Evolutionary conservation across 1,284 basidiomycete genomes (phyloP).

Genomic region (Sanghuangporus baumii): DNA sequence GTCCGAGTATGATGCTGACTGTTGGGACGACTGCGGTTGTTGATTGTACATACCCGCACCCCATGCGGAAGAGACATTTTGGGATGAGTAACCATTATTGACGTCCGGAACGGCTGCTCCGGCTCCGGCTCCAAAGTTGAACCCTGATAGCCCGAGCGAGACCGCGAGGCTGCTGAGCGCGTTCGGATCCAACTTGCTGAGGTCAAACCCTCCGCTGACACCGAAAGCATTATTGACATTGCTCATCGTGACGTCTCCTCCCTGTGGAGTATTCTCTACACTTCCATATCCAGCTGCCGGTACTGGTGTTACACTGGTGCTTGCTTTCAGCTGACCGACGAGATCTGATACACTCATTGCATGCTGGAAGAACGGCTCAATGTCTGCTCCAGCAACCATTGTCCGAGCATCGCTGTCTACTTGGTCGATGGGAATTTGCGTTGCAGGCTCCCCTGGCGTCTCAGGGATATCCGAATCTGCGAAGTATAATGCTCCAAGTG

Average conservation of each 20-base stretch:
- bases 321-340: conserved; percentile 51
- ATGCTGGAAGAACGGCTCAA: conserved; percentile 60
- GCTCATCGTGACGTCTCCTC: conserved; percentile 1
- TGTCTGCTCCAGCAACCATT: conserved; percentile 66
- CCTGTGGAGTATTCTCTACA: neutral
- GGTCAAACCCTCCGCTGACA: conserved; percentile 3
- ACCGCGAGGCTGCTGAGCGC: conserved; percentile 17
- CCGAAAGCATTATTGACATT: conserved; percentile 4
- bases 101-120: neutral
- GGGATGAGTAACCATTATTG: neutral
- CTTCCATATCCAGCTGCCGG: neutral
- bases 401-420: conserved; percentile 52
- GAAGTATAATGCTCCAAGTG: conserved; percentile 68
- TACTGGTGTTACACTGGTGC: neutral
- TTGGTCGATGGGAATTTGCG: conserved; percentile 58
- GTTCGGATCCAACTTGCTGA: conserved; percentile 20
- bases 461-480: conserved; percentile 64
- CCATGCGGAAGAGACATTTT: neutral
- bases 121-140: neutral
- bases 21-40: conserved; percentile 1
- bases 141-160: conserved; percentile 12
- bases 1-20: neutral
- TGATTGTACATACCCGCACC: neutral
- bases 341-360: conserved; percentile 58
- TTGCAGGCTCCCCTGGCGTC: conserved; percentile 63